phyloP scores from a whole-genome alignment of 441 rosid genomes.

The Sinapis alba region DNA sequence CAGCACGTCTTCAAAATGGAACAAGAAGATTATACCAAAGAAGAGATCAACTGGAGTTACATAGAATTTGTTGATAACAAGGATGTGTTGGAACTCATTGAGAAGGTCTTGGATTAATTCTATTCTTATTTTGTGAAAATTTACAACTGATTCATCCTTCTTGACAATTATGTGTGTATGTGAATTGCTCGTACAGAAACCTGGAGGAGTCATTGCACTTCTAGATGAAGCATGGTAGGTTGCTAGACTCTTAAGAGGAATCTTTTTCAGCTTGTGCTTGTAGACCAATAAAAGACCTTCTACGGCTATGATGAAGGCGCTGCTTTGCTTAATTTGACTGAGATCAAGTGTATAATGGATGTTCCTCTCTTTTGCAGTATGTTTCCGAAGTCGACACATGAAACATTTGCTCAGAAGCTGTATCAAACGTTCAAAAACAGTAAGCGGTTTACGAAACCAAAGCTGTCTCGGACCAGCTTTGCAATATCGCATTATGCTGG shows the following conservation, averaged over 20 bases:
- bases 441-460: slow-evolving; percentile 96
- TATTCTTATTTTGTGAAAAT: not conserved
- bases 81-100: slow-evolving; percentile 96
- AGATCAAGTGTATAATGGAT: slow-evolving; percentile 33
- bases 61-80: slow-evolving; percentile 98
- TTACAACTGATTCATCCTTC: slow-evolving; percentile 9
- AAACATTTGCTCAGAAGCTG: slow-evolving; percentile 92
- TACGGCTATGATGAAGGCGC: not conserved
- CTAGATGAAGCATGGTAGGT: slow-evolving; percentile 99
- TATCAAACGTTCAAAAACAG: slow-evolving; percentile 88
- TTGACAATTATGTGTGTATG: slow-evolving; percentile 20
- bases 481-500: slow-evolving; percentile 95
- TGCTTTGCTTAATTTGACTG: slow-evolving; percentile 7
- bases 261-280: slow-evolving; percentile 22
- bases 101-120: slow-evolving; percentile 58
- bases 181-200: slow-evolving; percentile 74
- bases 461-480: slow-evolving; percentile 94
- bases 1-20: slow-evolving; percentile 99
- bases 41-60: slow-evolving; percentile 94
- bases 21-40: slow-evolving; percentile 97
- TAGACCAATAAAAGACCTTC: not conserved
- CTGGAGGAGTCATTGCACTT: slow-evolving; percentile 99
- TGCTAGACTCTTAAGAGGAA: slow-evolving; percentile 22
- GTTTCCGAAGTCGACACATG: slow-evolving; percentile 99
- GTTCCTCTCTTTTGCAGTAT: slow-evolving; percentile 62